Evolutionary conservation across 768 basidiomycete species (phyloP), one percentile per base, ranked within the genome.

Genomic region (Tylopilus sp.): DNA sequence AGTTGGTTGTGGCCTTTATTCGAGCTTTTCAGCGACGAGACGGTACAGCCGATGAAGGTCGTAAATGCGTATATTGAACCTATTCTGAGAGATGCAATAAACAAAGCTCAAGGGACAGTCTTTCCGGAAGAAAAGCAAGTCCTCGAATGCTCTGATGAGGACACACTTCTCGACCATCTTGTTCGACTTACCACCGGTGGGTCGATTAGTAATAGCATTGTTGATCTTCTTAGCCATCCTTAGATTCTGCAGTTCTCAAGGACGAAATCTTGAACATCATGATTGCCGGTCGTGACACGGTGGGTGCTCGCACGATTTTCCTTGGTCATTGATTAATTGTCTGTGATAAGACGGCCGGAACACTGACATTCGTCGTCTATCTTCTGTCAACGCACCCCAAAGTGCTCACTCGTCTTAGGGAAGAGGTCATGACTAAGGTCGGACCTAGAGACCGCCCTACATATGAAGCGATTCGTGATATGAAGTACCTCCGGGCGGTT

Each of bases 401-500:
- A 0, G 74, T 82, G 40, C 63, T 73, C 38, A 25, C 54, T 5
- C 77, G 79, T 10, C 73, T 86, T 16, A 76, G 81, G 4, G 71
- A 80, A 46, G 85, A 86, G 66, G 75, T 86, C 33, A 61, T 83
- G 17, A 63, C 67, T 5, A 76, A 76, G 25, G 74, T 87, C 11
- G 83, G 85, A 4, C 70, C 73, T 0, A 67, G 65, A 2, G 68
- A 74, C 3, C 68, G 76, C 9, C 84, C 83, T 2, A 76, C 77
- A 5, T 78, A 76, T 51, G 80, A 82, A 44, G 75, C 79, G 48
- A 78, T 86, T 48, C 73, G 76, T 29, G 78, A 80, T 9, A 83
- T 86, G 80, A 85, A 79, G 60, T 85, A 78, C 56, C 71, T 86
- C 1, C 73, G 83, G 11, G 85, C 85, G 2, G 80, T 85, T 7